A percentile compares a stretch with the other conserved stretches of the same genome.
phyloP scores from a whole-genome alignment of 1,139 yeast species.

The Hansenula lynferdii region DNA sequence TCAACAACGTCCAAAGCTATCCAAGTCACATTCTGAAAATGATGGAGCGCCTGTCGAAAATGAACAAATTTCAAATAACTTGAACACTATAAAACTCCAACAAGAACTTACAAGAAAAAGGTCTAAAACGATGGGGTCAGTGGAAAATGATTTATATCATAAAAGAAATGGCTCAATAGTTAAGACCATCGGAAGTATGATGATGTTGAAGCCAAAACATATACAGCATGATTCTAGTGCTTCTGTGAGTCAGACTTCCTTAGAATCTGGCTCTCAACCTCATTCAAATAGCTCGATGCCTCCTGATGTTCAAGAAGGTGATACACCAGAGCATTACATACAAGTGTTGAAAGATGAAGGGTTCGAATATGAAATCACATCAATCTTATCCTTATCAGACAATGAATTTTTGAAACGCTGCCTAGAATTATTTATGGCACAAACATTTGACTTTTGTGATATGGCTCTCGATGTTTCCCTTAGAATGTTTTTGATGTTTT shows the following conservation, averaged over 20 bases:
- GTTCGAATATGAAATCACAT: slow-evolving; percentile 33
- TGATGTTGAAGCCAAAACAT: slow-evolving; percentile 24
- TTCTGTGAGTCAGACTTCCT: slow-evolving; percentile 7
- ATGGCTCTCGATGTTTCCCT: slow-evolving; percentile 61
- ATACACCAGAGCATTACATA: slow-evolving; percentile 32
- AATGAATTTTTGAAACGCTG: slow-evolving; percentile 32
- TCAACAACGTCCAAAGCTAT: slow-evolving; percentile 1
- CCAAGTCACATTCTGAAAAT: slow-evolving; percentile 3
- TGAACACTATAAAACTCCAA: background rate
- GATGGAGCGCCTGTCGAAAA: background rate
- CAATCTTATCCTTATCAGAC: slow-evolving; percentile 32
- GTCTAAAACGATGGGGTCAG: slow-evolving; percentile 20
- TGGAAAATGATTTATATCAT: slow-evolving; percentile 18
- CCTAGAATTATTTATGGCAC: slow-evolving; percentile 31
- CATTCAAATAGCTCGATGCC: slow-evolving; percentile 16
- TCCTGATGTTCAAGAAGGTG: slow-evolving; percentile 29
- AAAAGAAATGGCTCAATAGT: slow-evolving; percentile 31
- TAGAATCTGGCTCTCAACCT: slow-evolving; percentile 4
- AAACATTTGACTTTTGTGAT: slow-evolving; percentile 39
- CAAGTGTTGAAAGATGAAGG: slow-evolving; percentile 26
- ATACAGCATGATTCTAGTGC: slow-evolving; percentile 7
- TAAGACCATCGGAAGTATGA: slow-evolving; percentile 30
- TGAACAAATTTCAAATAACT: too few relatives aligned
- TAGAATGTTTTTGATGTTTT: slow-evolving; percentile 48
- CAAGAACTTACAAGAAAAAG: slow-evolving; percentile 15